These are phyloP conservation scores for Nicotiana benthamiana DNA, from an alignment of 257 asterid species.

Conservation along the genomic window DNA sequence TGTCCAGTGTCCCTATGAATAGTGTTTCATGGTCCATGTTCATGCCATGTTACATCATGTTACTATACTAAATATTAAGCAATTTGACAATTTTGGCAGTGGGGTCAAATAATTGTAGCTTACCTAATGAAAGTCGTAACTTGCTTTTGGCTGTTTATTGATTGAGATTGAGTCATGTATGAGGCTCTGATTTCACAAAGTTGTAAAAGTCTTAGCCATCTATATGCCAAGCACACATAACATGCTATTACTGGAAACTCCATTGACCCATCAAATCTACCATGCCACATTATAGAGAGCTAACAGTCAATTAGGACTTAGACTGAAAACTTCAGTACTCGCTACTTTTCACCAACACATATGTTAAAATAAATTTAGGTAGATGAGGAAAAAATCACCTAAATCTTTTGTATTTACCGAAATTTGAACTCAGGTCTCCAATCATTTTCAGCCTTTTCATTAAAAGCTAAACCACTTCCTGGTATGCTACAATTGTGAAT, in stretches of 20 bases:
- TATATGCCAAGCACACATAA: neutral
- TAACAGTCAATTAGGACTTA: neutral
- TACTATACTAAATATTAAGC: neutral
- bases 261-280: neutral
- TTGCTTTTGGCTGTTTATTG: neutral
- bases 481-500: too few relatives aligned
- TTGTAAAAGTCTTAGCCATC: neutral
- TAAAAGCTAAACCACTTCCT: neutral
- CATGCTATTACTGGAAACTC: too few relatives aligned
- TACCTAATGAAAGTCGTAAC: neutral
- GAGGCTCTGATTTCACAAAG: neutral
- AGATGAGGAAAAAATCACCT: too few relatives aligned
- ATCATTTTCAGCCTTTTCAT: too few relatives aligned
- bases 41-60: neutral
- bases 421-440: neutral
- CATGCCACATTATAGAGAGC: neutral
- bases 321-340: neutral
- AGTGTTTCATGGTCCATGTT: neutral
- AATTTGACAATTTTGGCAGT: neutral
- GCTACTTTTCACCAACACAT: too few relatives aligned
- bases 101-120: slow-evolving; percentile 2
- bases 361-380: too few relatives aligned
- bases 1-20: neutral
- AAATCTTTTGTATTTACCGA: too few relatives aligned
- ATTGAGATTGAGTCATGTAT: neutral